phyloP scores from a whole-genome alignment of 1,284 basidiomycete species.

The Tilletia indica region DNA sequence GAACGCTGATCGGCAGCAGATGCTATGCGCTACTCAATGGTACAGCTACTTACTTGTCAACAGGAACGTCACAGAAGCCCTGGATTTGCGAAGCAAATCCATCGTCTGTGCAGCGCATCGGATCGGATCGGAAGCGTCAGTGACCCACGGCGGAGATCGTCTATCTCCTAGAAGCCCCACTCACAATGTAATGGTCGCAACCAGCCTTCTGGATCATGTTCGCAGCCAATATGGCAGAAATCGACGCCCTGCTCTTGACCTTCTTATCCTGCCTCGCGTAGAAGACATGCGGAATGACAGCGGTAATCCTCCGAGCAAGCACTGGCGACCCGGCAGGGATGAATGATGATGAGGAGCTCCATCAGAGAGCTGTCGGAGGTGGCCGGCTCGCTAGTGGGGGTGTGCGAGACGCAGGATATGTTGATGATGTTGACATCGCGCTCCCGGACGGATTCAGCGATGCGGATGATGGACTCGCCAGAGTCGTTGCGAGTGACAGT shows the following conservation, averaged over 20 bases:
- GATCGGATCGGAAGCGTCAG: constrained; percentile 60
- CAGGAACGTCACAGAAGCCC: constrained; percentile 99
- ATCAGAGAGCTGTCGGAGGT: constrained; percentile 71
- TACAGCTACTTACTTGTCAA: constrained; percentile 77
- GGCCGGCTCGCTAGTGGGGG: constrained; percentile 29
- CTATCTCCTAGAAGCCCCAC: constrained; percentile 53
- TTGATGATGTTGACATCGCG: constrained; percentile 99
- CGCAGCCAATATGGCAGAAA: constrained; percentile 96
- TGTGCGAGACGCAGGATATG: constrained; percentile 73
- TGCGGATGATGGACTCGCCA: constrained; percentile 87
- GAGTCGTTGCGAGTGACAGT: constrained; percentile 83
- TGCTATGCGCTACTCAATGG: constrained; percentile 75
- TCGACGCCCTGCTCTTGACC: constrained; percentile 97
- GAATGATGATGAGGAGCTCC: constrained; percentile 99
- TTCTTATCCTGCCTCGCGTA: constrained; percentile 82
- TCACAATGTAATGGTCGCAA: constrained; percentile 96
- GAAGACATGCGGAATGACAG: constrained; percentile 64
- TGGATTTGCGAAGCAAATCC: constrained; percentile 60
- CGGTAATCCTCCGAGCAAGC: constrained; percentile 84
- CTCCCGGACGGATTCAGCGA: constrained; percentile 92
- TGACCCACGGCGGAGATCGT: no score
- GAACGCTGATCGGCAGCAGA: constrained; percentile 58
- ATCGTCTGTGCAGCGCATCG: constrained; percentile 57
- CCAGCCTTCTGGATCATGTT: constrained; percentile 98
- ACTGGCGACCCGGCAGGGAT: constrained; percentile 84